These are phyloP conservation scores for Cladosporium sp. DNA, from an alignment of 2,329 filamentous ascomycete genomes.

Conservation along the genomic window DNA sequence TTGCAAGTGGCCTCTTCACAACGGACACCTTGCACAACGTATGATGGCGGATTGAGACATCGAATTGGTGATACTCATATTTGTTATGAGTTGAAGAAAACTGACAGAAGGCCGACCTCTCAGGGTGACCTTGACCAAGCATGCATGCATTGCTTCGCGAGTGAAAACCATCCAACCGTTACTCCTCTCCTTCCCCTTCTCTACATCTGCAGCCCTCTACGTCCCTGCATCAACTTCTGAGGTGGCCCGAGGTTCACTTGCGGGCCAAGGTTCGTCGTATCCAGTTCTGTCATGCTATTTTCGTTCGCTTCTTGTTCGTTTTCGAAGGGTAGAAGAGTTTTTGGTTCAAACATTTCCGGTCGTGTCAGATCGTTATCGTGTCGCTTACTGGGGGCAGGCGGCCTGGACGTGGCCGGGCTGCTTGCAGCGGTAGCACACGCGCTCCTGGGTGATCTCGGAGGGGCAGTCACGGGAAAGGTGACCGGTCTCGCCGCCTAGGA, in stretches of 20 bases:
- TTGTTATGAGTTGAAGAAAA: conserved; percentile 2
- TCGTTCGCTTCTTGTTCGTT: conserved; percentile 8
- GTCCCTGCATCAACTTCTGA: conserved; percentile 12
- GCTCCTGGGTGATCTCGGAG: conserved; percentile 83
- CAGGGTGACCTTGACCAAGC: conserved; percentile 9
- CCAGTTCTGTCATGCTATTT: conserved; percentile 1
- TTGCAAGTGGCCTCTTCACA: not conserved
- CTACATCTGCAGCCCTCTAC: conserved; percentile 5
- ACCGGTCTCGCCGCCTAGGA: conserved; percentile 71
- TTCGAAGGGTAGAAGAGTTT: conserved; percentile 12
- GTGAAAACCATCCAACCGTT: conserved; percentile 8
- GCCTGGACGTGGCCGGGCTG: conserved; percentile 87
- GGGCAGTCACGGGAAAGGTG: conserved; percentile 96
- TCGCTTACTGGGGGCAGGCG: conserved; percentile 75
- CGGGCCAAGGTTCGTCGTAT: conserved; percentile 4
- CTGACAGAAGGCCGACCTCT: conserved; percentile 4
- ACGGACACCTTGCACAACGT: not conserved
- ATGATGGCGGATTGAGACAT: not conserved
- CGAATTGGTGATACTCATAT: conserved; percentile 1
- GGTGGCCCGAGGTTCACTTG: conserved; percentile 7
- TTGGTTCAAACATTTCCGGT: conserved; percentile 7
- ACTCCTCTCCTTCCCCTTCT: conserved; percentile 8
- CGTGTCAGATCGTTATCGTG: conserved; percentile 17
- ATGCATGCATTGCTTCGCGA: not conserved
- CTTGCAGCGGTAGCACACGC: conserved; percentile 97